A percentile compares a stretch with the other conserved stretches of the same genome.
These are phyloP conservation scores for Lactarius evosmus DNA, from an alignment of 768 basidiomycete genomes.

Conservation along the genomic window DNA sequence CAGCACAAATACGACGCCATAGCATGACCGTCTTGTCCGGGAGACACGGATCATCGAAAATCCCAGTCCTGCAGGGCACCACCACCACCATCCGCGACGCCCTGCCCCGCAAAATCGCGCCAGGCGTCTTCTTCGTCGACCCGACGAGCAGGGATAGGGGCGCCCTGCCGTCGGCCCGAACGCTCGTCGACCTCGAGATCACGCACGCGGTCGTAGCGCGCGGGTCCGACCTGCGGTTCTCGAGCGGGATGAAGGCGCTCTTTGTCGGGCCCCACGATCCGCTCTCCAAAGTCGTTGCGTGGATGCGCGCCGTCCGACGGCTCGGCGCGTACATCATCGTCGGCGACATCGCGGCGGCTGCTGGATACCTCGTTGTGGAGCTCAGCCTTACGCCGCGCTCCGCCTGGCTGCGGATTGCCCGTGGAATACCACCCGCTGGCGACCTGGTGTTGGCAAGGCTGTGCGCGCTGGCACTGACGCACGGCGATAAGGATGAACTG, in stretches of 20 bases:
- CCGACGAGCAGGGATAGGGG: not conserved
- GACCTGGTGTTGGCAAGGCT: conserved; percentile 12
- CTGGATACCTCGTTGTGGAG: conserved; percentile 21
- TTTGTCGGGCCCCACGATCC: conserved; percentile 18
- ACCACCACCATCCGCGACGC: not conserved
- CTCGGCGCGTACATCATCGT: conserved; percentile 17
- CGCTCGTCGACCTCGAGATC: conserved; percentile 4
- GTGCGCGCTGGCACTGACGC: not conserved
- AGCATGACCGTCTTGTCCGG: not conserved
- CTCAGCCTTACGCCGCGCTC: conserved; percentile 8
- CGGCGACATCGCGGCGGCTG: conserved; percentile 12
- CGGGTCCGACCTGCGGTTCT: not conserved
- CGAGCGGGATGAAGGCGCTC: conserved; percentile 18
- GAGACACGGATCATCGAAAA: not conserved
- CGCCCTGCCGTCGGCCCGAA: not conserved
- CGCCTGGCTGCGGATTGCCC: conserved; percentile 21
- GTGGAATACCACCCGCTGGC: conserved; percentile 12
- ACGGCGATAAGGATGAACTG: not conserved
- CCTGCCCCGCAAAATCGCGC: conserved; percentile 18
- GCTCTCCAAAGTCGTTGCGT: conserved; percentile 18
- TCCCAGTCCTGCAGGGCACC: not conserved
- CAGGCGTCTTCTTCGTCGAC: conserved; percentile 15
- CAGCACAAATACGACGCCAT: not conserved
- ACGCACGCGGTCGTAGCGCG: conserved; percentile 16
- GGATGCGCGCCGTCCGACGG: conserved; percentile 19